These are phyloP conservation scores for Starmera quercuum DNA, from an alignment of 805 yeast genomes.

Conservation along the genomic window DNA sequence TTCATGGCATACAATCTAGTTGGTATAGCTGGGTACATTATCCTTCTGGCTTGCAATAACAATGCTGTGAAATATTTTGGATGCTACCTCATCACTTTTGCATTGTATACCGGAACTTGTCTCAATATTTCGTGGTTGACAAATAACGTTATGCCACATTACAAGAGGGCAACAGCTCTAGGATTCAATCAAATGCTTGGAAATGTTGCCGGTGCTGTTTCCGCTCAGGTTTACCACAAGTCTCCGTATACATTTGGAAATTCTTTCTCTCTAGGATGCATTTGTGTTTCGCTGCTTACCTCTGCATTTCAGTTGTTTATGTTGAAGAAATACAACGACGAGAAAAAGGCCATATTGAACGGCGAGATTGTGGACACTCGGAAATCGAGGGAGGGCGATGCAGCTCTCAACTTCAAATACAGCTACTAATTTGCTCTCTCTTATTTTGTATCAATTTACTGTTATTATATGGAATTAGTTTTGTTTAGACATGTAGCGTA, in stretches of 20 bases:
- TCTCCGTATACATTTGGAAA: constrained; percentile 34
- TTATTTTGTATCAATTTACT: too few relatives aligned
- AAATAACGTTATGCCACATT: constrained; percentile 33
- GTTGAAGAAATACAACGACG: constrained; percentile 7
- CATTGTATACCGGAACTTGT: constrained; percentile 30
- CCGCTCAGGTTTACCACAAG: constrained; percentile 33
- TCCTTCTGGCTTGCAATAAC: constrained; percentile 22
- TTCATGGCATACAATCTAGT: constrained; percentile 19
- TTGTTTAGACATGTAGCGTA: too few relatives aligned
- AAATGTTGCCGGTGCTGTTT: constrained; percentile 36
- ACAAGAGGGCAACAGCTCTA: constrained; percentile 34
- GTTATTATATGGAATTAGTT: too few relatives aligned
- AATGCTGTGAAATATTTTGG: constrained; percentile 30
- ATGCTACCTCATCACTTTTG: constrained; percentile 26
- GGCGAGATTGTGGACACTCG: constrained; percentile 16
- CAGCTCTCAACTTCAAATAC: constrained; percentile 18
- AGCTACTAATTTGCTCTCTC: too few relatives aligned
- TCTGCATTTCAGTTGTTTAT: constrained; percentile 11
- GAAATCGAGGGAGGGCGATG: constrained; percentile 17
- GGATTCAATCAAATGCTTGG: constrained; percentile 37
- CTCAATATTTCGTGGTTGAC: constrained; percentile 35
- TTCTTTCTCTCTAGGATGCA: constrained; percentile 30
- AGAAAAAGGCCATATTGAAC: constrained; percentile 11
- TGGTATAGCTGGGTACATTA: constrained; percentile 25
- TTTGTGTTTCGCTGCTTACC: constrained; percentile 16